Base-by-base conservation (phyloP, 2,329 filamentous ascomycete genomes). In the Fusarium pseudocircinatum region DNA sequence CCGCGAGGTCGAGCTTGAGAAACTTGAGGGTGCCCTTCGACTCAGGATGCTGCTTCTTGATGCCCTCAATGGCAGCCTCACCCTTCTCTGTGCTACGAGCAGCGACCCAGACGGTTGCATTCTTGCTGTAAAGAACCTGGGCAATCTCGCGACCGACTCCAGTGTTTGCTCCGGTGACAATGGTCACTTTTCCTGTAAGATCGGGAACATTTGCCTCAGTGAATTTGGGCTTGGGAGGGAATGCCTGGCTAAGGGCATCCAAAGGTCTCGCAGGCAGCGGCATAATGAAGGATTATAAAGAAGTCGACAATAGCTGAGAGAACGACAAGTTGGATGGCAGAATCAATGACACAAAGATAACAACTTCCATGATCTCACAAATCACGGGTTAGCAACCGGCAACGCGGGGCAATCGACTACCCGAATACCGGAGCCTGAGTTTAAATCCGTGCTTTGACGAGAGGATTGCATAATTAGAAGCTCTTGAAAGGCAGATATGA, bases 161-260 rank as follows among this genome's bases (percentile, higher is more conserved):
- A 1, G 80, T 79, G 72, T 83, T 83, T 61, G 80, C 78, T 42
- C 82, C 82, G 2, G 82, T 91, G 22, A 91, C 84, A 67, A 91
- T 83, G 79, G 83, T 85, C 39, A 93, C 91, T 92, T 75, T 77
- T 24, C 63, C 70, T 8, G 72, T 73, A 36, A 78, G 77, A 44
- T 79, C 78, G 0, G 94, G 93, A 32, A 97, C 87, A 77, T 97
- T 93, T 79, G 95, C 30, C 43, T 79, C 78, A 4, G 71, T 78
- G 56, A 77, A 77, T 30, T 62, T 49, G 14, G 78, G 77, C 32
- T 72, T 77, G 3, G 75, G 69, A 9, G 78, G 77, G 16, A 76
- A 77, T 4, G 64, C 67, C 58, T 78, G 75, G 39, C 63, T 67
- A 20, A 78, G 46, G 42, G 64, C 58, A 28, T 77, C 22, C 30